Evolutionary conservation across 1,284 basidiomycete genomes (phyloP).

Genomic region (Erythrobasidium hasegawianum): DNA sequence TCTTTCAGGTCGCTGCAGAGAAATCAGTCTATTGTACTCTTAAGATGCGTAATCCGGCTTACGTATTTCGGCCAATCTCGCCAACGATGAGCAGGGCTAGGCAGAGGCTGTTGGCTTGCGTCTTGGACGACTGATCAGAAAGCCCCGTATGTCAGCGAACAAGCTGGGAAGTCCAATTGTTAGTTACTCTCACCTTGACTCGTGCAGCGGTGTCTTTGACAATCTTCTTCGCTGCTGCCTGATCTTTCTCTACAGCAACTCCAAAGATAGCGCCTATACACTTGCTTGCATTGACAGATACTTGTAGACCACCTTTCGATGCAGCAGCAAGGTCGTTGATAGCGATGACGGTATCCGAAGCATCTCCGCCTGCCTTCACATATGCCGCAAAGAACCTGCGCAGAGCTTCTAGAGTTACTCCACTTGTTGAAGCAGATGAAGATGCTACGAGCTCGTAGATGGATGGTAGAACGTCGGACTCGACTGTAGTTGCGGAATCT

Average conservation of each 20-base stretch:
- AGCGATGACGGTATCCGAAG: constrained; percentile 20
- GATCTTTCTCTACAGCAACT: constrained; percentile 64
- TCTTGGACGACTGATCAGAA: constrained; percentile 53
- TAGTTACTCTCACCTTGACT: constrained; percentile 8
- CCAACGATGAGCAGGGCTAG: constrained; percentile 86
- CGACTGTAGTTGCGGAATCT: not conserved
- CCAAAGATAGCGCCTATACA: constrained; percentile 76
- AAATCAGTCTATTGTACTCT: too few species aligned
- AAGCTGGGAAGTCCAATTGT: too few species aligned
- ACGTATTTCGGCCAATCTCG: constrained; percentile 84
- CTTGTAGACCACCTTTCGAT: constrained; percentile 45
- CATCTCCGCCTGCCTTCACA: constrained; percentile 70
- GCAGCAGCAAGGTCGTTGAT: constrained; percentile 25
- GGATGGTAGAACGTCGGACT: constrained; percentile 5
- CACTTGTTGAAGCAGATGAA: constrained; percentile 61
- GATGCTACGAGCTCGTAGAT: constrained; percentile 50
- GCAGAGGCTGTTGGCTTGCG: constrained; percentile 63
- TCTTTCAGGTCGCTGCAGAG: constrained; percentile 76
- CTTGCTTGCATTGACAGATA: constrained; percentile 66
- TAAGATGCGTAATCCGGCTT: too few species aligned
- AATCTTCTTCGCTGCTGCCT: constrained; percentile 63
- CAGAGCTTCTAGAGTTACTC: constrained; percentile 64
- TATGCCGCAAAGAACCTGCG: constrained; percentile 74
- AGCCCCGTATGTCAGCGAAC: not conserved
- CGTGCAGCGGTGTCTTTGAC: constrained; percentile 49